phyloP scores from a whole-genome alignment of 2,329 filamentous ascomycete genomes.

The Massarina eburnea region DNA sequence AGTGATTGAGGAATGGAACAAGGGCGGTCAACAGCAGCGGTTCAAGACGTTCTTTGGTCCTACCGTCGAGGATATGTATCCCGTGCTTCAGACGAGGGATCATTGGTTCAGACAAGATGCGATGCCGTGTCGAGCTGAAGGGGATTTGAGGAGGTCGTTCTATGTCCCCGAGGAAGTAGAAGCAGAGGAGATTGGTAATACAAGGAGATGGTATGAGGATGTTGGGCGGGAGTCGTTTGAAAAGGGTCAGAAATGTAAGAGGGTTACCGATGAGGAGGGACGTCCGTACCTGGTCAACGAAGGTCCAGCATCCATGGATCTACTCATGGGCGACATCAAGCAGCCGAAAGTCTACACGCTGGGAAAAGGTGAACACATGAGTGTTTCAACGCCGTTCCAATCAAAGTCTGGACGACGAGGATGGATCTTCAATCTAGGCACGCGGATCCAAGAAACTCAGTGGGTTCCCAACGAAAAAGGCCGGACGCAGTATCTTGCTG shows the following conservation, averaged over 20 bases:
- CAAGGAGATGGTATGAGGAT: constrained; percentile 58
- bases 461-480: constrained; percentile 48
- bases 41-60: constrained; percentile 55
- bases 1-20: constrained; percentile 34
- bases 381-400: constrained; percentile 46
- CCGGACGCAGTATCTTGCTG: constrained; percentile 58
- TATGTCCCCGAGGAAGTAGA: constrained; percentile 46
- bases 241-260: constrained; percentile 43
- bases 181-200: constrained; percentile 48
- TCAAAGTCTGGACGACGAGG: constrained; percentile 37
- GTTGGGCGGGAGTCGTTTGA: constrained; percentile 47
- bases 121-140: constrained; percentile 47
- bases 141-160: constrained; percentile 48
- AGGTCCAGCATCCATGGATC: constrained; percentile 32
- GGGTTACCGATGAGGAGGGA: constrained; percentile 42
- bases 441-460: constrained; percentile 53
- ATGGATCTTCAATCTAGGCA: constrained; percentile 61
- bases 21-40: constrained; percentile 42
- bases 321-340: constrained; percentile 55
- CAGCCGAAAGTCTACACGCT: constrained; percentile 49
- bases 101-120: constrained; percentile 55
- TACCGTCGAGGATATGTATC: constrained; percentile 51
- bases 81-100: constrained; percentile 51
- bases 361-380: constrained; percentile 44
- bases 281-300: constrained; percentile 47